Percentiles rank a stretch among this genome's conserved stretches.
Evolutionary conservation across 331 rosid species (phyloP).

Genomic region (Ulmus americana): DNA sequence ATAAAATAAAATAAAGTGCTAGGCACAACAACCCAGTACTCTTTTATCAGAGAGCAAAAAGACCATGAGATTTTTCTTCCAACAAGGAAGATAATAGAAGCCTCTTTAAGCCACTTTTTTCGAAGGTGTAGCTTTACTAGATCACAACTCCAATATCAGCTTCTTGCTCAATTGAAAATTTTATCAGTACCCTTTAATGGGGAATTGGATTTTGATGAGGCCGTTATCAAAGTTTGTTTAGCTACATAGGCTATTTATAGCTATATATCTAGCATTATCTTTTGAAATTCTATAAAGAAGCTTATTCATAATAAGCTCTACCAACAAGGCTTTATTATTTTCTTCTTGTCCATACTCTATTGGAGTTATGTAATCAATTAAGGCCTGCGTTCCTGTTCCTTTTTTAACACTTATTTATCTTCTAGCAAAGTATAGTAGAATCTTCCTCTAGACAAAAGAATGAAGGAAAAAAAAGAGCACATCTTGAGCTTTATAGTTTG

Average conservation of each 20-base stretch:
- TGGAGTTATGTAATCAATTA: slow-evolving; percentile 35
- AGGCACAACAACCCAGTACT: slow-evolving; percentile 27
- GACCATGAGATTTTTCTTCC: slow-evolving; percentile 17
- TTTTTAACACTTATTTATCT: slow-evolving; percentile 29
- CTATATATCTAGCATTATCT: neutral
- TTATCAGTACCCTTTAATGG: no score
- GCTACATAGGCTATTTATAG: neutral
- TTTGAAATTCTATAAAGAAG: slow-evolving; percentile 17
- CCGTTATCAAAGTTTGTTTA: neutral
- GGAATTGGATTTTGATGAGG: no score
- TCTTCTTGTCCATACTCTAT: slow-evolving; percentile 44
- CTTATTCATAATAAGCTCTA: neutral
- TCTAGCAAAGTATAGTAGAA: slow-evolving; percentile 31
- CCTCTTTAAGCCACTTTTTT: slow-evolving; percentile 24
- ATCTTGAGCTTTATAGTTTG: slow-evolving; percentile 24
- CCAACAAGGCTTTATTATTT: slow-evolving; percentile 26
- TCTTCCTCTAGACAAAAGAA: slow-evolving; percentile 39
- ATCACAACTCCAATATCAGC: neutral
- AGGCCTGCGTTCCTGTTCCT: slow-evolving; percentile 24
- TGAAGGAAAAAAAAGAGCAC: slow-evolving; percentile 2
- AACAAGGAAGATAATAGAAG: slow-evolving; percentile 20
- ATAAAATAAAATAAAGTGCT: slow-evolving; percentile 1
- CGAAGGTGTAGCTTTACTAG: neutral
- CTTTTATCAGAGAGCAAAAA: slow-evolving; percentile 25
- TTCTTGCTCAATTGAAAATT: no score